Conservation (phyloP, 2,329 filamentous ascomycete species). For the Curvularia sp. region DNA sequence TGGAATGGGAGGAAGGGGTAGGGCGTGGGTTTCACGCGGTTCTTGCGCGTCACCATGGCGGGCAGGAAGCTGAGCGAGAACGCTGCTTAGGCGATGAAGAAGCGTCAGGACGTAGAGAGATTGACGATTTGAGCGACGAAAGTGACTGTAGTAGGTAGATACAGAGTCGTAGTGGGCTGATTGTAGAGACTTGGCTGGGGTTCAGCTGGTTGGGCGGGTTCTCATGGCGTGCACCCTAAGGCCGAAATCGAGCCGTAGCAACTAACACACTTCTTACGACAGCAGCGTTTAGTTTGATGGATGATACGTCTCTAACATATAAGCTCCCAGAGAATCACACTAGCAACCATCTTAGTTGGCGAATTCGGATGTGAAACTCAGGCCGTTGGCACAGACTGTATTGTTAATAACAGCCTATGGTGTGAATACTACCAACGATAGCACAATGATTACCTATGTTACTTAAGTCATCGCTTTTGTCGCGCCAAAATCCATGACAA, state of each 20-base stretch:
- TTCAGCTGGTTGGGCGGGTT: background rate
- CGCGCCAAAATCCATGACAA: background rate
- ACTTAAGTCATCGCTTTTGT: background rate
- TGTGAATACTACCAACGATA: background rate
- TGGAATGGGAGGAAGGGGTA: constrained; percentile 57
- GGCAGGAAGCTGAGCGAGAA: too few species aligned
- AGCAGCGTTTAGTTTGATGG: background rate
- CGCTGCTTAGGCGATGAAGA: background rate
- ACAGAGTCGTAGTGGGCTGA: background rate
- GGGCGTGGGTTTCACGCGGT: constrained; percentile 50
- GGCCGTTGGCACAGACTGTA: background rate
- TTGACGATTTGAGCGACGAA: too few species aligned
- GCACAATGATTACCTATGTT: background rate
- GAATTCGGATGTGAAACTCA: background rate
- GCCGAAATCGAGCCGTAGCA: background rate
- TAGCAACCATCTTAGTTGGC: background rate
- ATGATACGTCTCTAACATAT: background rate
- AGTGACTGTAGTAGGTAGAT: background rate
- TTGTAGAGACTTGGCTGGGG: background rate
- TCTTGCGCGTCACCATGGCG: constrained; percentile 28
- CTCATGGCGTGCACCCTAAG: background rate
- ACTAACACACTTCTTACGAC: background rate
- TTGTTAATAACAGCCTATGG: background rate
- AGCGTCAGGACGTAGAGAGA: background rate
- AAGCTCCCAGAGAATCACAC: background rate